Evolutionary conservation across 2,329 filamentous ascomycete genomes (phyloP).

Genomic region (Aureobasidium sp.): DNA sequence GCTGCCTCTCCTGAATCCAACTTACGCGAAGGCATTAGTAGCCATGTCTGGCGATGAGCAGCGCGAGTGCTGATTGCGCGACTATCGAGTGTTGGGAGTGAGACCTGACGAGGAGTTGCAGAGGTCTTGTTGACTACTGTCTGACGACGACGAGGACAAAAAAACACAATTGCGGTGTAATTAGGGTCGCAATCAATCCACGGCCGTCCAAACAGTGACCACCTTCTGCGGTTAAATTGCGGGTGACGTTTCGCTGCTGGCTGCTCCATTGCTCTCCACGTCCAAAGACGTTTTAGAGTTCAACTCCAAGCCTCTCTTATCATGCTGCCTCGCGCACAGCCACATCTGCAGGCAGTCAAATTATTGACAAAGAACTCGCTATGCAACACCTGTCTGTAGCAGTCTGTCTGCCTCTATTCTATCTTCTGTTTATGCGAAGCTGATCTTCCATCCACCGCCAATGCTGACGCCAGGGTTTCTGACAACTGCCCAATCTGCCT

Average conservation of each 20-base stretch:
- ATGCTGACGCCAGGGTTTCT: slow-evolving; percentile 57
- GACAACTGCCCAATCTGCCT: slow-evolving; percentile 57
- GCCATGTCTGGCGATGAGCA: slow-evolving; percentile 16
- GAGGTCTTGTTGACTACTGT: not conserved
- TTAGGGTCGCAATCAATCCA: not conserved
- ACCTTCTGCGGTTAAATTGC: not conserved
- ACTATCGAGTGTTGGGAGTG: not conserved
- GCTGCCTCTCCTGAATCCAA: slow-evolving; percentile 5
- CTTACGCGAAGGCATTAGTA: slow-evolving; percentile 17
- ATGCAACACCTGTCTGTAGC: not conserved
- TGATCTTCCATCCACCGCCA: slow-evolving; percentile 57
- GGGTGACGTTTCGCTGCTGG: not conserved
- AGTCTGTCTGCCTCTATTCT: not conserved
- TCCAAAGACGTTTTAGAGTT: not conserved
- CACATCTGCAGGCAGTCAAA: not conserved
- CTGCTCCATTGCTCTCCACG: not conserved
- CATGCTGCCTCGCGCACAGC: slow-evolving; percentile 5
- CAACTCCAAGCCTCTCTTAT: not conserved
- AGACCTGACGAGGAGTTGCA: not conserved
- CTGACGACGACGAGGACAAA: not conserved
- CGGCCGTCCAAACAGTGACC: no score
- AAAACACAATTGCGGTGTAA: not conserved
- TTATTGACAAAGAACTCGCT: not conserved
- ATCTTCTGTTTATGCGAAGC: slow-evolving; percentile 34
- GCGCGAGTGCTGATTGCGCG: slow-evolving; percentile 1